Evolutionary conservation across 768 basidiomycete genomes (phyloP).

Genomic region (Rhodotorula taiwanensis): DNA sequence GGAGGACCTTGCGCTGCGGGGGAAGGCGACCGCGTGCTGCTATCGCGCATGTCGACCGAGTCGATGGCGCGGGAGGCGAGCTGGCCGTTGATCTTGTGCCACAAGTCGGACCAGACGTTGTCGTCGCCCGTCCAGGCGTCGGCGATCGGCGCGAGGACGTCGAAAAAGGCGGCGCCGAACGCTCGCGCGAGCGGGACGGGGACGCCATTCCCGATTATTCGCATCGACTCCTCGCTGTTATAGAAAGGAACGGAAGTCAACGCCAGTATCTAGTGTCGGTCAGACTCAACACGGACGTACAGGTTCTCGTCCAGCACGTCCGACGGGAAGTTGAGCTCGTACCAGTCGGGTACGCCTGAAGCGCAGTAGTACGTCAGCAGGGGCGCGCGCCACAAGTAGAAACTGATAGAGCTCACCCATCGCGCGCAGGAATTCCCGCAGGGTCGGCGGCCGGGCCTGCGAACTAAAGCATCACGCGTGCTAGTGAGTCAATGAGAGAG

Average conservation of each 20-base stretch:
- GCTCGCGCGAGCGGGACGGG: slow-evolving; percentile 8
- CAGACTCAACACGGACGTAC: background rate
- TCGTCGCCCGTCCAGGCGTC: no score
- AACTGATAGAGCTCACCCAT: background rate
- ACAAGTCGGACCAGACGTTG: background rate
- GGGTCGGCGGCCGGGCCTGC: background rate
- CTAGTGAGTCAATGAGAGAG: no score
- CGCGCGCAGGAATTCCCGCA: background rate
- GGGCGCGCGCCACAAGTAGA: background rate
- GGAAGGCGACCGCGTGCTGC: no score
- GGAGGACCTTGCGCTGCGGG: no score
- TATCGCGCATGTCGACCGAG: background rate
- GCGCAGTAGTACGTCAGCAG: background rate
- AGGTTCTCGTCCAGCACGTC: background rate
- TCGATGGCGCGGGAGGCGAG: no score
- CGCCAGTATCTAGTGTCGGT: background rate
- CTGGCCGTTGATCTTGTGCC: background rate
- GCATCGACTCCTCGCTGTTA: background rate
- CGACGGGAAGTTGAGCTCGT: slow-evolving; percentile 2
- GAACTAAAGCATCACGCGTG: no score
- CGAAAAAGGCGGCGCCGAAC: slow-evolving; percentile 4
- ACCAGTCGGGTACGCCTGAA: background rate
- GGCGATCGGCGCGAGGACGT: background rate
- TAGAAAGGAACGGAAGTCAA: background rate
- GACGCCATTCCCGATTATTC: slow-evolving; percentile 20